A percentile compares a stretch with the other conserved stretches of the same genome.
Evolutionary conservation across 202 grass and related monocot genomes (phyloP).

Genomic region (Hordeum pubiflorum): DNA sequence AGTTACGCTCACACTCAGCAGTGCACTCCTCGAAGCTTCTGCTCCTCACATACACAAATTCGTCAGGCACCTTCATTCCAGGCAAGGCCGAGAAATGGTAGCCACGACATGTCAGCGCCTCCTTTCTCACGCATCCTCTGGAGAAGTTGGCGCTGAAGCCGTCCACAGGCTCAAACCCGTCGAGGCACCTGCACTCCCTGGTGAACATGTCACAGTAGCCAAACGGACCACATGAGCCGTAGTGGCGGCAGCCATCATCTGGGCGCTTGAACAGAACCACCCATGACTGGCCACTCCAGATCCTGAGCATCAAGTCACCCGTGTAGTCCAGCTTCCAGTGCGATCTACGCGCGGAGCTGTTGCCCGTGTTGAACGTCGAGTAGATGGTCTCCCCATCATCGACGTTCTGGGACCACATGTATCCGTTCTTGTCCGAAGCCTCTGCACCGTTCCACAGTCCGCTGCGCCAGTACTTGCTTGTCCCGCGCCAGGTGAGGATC

Average conservation of each 20-base stretch:
- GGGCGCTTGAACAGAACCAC: accelerated
- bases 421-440: background rate
- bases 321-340: background rate
- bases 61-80: constrained; percentile 39
- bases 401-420: background rate
- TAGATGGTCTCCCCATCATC: background rate
- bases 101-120: background rate
- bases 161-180: constrained; percentile 17
- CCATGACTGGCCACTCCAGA: constrained; percentile 6
- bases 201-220: constrained; percentile 15
- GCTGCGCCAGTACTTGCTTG: background rate
- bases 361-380: background rate
- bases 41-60: constrained; percentile 29
- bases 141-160: background rate
- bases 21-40: constrained; percentile 32
- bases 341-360: background rate
- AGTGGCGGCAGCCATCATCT: background rate
- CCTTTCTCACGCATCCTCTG: constrained; percentile 30
- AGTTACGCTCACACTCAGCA: constrained; percentile 24
- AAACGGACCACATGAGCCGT: constrained; percentile 22
- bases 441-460: too few species aligned
- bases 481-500: background rate
- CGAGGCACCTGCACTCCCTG: constrained; percentile 32
- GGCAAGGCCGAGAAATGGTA: constrained; percentile 28
- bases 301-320: background rate